Evolutionary conservation across 2,329 filamentous ascomycete genomes (phyloP).

Genomic region (Cordyceps pruinosa): DNA sequence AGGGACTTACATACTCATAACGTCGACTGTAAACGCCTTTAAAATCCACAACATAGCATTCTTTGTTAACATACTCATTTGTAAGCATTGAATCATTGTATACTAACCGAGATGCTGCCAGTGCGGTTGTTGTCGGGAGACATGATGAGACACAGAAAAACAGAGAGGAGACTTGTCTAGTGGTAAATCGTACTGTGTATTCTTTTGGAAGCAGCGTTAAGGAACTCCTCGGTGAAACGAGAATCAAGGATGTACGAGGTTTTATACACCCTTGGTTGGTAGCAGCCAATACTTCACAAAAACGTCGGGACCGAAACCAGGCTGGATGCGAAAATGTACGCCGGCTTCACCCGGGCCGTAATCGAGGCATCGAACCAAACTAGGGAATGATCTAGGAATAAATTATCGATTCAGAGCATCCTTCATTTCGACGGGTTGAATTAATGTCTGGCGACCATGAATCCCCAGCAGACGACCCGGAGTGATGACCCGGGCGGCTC

Average conservation of each 20-base stretch:
- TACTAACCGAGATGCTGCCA: not conserved
- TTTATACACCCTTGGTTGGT: too few species aligned
- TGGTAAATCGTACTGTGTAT: not conserved
- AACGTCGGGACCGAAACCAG: too few species aligned
- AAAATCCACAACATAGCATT: not conserved
- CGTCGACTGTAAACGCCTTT: not conserved
- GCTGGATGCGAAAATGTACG: not conserved
- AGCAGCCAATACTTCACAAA: too few species aligned
- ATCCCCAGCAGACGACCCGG: too few species aligned
- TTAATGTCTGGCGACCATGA: not conserved
- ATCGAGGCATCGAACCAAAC: not conserved
- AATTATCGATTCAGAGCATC: not conserved
- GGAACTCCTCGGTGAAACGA: too few species aligned
- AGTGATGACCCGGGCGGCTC: not conserved
- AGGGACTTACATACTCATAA: not conserved
- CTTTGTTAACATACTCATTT: not conserved
- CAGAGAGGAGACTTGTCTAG: not conserved
- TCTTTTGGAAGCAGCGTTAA: not conserved
- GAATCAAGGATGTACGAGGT: too few species aligned
- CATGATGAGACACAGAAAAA: not conserved
- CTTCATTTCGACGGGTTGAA: not conserved
- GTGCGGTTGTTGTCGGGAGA: not conserved
- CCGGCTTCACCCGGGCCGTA: not conserved
- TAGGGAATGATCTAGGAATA: not conserved
- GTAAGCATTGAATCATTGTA: not conserved